These are phyloP conservation scores for Xanthoconium purpureum DNA, from an alignment of 768 basidiomycete genomes.

Conservation along the genomic window DNA sequence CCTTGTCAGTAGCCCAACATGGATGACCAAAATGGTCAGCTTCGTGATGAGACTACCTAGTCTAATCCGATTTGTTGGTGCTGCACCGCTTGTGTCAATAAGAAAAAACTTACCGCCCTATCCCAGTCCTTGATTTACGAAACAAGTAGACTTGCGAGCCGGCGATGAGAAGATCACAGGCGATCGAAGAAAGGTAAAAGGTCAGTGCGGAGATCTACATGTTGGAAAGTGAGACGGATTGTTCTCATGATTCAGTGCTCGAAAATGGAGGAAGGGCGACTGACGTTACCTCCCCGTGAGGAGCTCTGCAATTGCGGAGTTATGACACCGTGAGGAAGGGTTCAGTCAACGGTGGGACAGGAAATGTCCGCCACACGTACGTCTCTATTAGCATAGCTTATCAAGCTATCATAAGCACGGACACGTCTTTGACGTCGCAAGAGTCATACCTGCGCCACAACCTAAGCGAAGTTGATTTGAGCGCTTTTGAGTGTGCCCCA, in stretches of 20 bases:
- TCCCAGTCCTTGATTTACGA: constrained; percentile 28
- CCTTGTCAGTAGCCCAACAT: constrained; percentile 37
- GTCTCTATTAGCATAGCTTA: constrained; percentile 34
- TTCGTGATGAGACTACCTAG: constrained; percentile 33
- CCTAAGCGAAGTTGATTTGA: constrained; percentile 10
- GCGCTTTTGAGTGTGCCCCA: rapidly evolving
- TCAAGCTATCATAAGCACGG: neutral
- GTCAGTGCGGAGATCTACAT: constrained; percentile 20
- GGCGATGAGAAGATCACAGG: constrained; percentile 35
- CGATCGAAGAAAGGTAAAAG: constrained; percentile 33
- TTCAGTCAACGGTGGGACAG: neutral
- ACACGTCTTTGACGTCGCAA: neutral
- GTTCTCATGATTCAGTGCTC: neutral
- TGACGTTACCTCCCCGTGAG: constrained; percentile 32
- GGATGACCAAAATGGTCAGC: constrained; percentile 33
- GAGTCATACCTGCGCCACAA: constrained; percentile 28
- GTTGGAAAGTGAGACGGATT: neutral
- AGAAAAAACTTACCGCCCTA: constrained; percentile 25
- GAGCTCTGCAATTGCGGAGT: constrained; percentile 35
- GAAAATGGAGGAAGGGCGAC: neutral
- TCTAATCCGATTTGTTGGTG: constrained; percentile 9
- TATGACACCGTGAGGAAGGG: constrained; percentile 14
- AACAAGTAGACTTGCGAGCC: constrained; percentile 34
- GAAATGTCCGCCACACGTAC: constrained; percentile 10
- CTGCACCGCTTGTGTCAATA: neutral